Evolutionary conservation across 108 stramenopile species (phyloP), one percentile per base, ranked within the genome.

Genomic region (Fragilariopsis cylindrus): DNA sequence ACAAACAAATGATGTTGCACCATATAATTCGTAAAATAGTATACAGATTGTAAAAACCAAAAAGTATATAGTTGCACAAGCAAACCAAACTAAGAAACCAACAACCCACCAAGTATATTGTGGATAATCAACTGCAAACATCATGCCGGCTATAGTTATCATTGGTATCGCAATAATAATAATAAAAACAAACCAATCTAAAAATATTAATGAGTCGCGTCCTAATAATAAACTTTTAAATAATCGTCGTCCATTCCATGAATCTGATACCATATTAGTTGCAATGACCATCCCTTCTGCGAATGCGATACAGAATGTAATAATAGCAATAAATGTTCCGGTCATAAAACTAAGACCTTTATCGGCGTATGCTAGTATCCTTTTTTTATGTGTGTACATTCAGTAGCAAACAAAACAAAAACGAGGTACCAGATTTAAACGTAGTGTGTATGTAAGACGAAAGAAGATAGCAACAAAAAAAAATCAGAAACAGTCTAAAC

Each of bases 221-320:
- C 42, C 60, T 50, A 48, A 75, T 66, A 47, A 76, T 42, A 65
- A 79, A 82, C 15, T 65, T 72, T 65, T 78, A 67, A 78, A 47
- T 75, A 85, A 43, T 43, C 13, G 53, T 70, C 84, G 80, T 67
- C 87, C 80, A 53, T 72, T 62, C 63, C 69, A 87, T 1, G 77
- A 72, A 63, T 92, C 90, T 8, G 56, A 16, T 1, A 86, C 81
- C 54, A 84, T 88, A 7, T 77, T 78, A 30, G 72, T 75, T 41
- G 88, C 86, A 76, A 92, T 78, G 64, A 88, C 83, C 78, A 92
- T 74, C 40, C 83, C 70, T 15, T 77, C 77, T 7, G 85, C 69
- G 60, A 92, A 81, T 12, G 80, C 80, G 65, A 80, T 75, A 9
- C 85, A 50, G 57, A 89, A 82, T 11, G 81, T 49, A 4, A 84